A percentile compares a stretch with the other conserved stretches of the same genome.
phyloP scores from a whole-genome alignment of 257 asterid species.

The Haberlea rhodopensis region DNA sequence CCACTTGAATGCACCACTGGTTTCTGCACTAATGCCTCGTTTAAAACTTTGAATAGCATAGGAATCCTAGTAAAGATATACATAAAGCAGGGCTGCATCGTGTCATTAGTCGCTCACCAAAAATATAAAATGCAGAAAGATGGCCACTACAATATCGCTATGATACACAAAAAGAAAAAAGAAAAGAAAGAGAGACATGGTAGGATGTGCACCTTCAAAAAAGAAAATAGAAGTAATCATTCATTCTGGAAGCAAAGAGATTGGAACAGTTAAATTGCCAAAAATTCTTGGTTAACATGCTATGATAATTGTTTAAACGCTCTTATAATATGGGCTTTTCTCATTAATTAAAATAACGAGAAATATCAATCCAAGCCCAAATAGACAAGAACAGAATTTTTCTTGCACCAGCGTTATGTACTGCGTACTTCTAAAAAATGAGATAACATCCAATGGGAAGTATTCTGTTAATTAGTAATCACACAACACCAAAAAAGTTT shows the following conservation, averaged over 20 bases:
- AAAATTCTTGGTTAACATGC: not conserved
- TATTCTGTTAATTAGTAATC: not conserved
- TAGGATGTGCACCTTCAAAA: not conserved
- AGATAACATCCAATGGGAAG: not conserved
- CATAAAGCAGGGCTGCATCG: conserved; percentile 5
- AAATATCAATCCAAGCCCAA: conserved; percentile 1
- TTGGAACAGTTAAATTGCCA: not conserved
- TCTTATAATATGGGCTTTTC: not conserved
- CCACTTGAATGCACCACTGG: conserved; percentile 79
- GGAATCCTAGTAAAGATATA: conserved; percentile 51
- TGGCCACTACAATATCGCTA: not conserved
- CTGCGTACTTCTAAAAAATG: no score
- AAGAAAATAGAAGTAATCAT: not conserved
- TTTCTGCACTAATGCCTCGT: conserved; percentile 78
- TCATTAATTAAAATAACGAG: not conserved
- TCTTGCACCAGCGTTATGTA: not conserved
- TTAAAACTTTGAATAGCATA: conserved; percentile 91
- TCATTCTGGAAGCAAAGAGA: not conserved
- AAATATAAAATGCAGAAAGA: not conserved
- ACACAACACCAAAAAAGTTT: not conserved
- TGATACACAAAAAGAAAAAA: conserved; percentile 3
- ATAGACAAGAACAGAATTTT: not conserved
- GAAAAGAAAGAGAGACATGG: conserved; percentile 1
- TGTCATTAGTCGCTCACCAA: not conserved
- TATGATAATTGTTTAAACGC: not conserved